phyloP scores from a whole-genome alignment of 2,329 filamentous ascomycete genomes.

The Alternaria gaisen region DNA sequence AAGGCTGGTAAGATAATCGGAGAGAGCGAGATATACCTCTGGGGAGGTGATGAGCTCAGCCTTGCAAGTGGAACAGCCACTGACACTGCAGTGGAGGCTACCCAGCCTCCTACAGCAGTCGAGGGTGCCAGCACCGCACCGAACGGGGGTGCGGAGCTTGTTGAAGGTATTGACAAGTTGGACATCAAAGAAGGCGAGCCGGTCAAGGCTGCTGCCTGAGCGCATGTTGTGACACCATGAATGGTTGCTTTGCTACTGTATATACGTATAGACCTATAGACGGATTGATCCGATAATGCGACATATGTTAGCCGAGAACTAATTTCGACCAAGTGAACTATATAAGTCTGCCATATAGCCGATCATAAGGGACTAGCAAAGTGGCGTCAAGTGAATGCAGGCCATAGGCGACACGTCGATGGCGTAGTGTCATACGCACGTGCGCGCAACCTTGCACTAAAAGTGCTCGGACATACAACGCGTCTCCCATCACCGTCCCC shows the following conservation, averaged over 20 bases:
- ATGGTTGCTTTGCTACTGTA: neutral
- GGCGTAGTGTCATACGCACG: slow-evolving; percentile 18
- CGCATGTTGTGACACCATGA: neutral
- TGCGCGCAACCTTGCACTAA: slow-evolving; percentile 25
- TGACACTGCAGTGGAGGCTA: slow-evolving; percentile 1
- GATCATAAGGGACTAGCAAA: neutral
- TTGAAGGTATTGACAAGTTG: slow-evolving; percentile 34
- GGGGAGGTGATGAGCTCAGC: slow-evolving; percentile 65
- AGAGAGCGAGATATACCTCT: slow-evolving; percentile 87
- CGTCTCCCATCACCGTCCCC: slow-evolving; percentile 31
- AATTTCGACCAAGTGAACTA: neutral
- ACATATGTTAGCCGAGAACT: neutral
- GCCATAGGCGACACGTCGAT: slow-evolving; percentile 3
- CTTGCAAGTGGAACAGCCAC: slow-evolving; percentile 19
- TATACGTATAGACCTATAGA: slow-evolving; percentile 1
- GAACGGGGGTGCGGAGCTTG: slow-evolving; percentile 21
- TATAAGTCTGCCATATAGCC: neutral
- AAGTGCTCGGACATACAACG: slow-evolving; percentile 24
- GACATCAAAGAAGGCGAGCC: slow-evolving; percentile 36
- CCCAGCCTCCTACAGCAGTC: slow-evolving; percentile 2
- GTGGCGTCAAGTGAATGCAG: neutral
- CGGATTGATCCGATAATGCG: neutral
- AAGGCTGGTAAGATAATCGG: slow-evolving; percentile 82
- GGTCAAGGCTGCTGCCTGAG: slow-evolving; percentile 21
- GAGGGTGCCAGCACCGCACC: neutral